Evolutionary conservation across 2,329 filamentous ascomycete species (phyloP).

Genomic region (Verticillium isaacii): DNA sequence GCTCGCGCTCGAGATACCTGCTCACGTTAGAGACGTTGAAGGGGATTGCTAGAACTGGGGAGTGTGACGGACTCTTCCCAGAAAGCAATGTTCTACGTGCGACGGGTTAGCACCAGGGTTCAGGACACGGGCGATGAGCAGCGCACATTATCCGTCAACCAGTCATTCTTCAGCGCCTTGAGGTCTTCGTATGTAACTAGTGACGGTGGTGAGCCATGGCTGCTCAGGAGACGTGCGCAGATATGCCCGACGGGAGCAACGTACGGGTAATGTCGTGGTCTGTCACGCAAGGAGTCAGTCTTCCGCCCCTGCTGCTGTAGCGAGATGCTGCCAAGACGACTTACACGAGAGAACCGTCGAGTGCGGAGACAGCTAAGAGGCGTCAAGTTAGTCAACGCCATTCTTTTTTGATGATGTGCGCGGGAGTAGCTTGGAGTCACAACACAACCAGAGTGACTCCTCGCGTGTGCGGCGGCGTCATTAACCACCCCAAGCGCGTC

Average conservation of each 20-base stretch:
- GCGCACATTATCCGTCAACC: conserved; percentile 90
- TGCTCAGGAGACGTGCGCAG: conserved; percentile 9
- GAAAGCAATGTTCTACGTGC: conserved; percentile 77
- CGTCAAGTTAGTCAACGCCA: conserved; percentile 11
- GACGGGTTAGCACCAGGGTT: background rate
- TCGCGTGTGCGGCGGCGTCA: background rate
- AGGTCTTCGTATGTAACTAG: conserved; percentile 85
- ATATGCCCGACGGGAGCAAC: conserved; percentile 7
- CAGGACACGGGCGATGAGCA: background rate
- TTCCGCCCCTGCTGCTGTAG: background rate
- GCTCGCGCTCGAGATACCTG: conserved; percentile 83
- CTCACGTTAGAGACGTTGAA: conserved; percentile 4
- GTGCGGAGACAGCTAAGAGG: conserved; percentile 26
- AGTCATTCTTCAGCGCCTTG: conserved; percentile 83
- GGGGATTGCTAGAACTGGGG: background rate
- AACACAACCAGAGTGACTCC: background rate
- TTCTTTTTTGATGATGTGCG: background rate
- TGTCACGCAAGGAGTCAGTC: conserved; percentile 8
- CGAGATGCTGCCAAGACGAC: conserved; percentile 16
- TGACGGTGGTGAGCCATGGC: conserved; percentile 3
- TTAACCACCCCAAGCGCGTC: background rate
- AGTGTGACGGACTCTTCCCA: conserved; percentile 73
- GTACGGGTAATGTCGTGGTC: conserved; percentile 30
- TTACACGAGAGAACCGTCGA: conserved; percentile 41
- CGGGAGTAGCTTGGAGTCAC: background rate